Base-by-base conservation (phyloP, 2,329 filamentous ascomycete species). In the Knufia fluminis region DNA sequence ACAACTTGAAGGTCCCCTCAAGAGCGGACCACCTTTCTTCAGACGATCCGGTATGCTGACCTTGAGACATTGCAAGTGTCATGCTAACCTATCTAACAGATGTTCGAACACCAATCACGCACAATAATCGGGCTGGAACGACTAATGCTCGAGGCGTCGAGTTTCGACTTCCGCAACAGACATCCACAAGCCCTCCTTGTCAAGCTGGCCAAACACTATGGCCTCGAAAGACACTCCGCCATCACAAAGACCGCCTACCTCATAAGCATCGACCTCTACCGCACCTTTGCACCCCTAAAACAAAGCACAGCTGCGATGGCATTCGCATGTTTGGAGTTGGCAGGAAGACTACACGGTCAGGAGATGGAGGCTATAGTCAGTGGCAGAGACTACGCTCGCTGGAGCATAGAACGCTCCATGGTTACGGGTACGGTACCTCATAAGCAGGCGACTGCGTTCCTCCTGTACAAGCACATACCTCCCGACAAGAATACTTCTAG, bases 221-320 rank as follows among this genome's bases (percentile, higher is more conserved):
- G 71, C 3, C 71, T 78, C 6, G 72, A 76, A 3, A 75, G 71
- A 47, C 68, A 74, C 8, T 65, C 64, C 0, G 64, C 69, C 20
- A 78, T 89, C 52, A 79, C 82, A 24, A 73, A 74, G 14, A 76
- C 81, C 0, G 86, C 87, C 0, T 95, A 89, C 68, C 80, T 83
- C 54, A 85, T 97, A 64, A 85, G 83, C 41, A 78, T 91, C 46
- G 92, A 98, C 67, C 72, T 95, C 41, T 95, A 96, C 69, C 87
- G 90, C 62, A 98, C 92, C 0, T 94, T 92, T 66, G 83, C 88
- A 1, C 90, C 90, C 7, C 75, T 97, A 51, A 97, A 97, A 70
- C 87, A 94, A 60, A 86, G 83, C 0, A 86, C 86, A 0, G 80
- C 85, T n/a, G 85, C 87, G 12, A 83, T 96, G 76, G 87, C 86